Conservation (phyloP, 2,329 filamentous ascomycete genomes). For the Pseudonectria buxi region DNA sequence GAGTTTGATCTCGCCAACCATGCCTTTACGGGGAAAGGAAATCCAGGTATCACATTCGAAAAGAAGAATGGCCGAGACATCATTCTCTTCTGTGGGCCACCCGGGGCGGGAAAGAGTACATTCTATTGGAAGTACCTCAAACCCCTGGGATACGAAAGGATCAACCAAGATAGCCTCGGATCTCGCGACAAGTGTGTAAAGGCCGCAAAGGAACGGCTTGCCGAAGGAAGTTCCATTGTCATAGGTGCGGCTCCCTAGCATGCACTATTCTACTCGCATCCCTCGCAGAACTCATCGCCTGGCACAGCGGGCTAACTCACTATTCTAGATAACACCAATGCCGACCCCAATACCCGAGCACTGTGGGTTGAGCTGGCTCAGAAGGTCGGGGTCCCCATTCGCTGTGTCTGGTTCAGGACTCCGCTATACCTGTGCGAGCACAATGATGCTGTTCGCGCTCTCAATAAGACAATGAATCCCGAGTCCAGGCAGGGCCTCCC, state of each 20-base stretch:
- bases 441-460: constrained; percentile 76
- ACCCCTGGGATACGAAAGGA: constrained; percentile 70
- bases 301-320: constrained; percentile 8
- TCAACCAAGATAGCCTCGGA: constrained; percentile 89
- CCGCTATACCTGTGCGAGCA: constrained; percentile 66
- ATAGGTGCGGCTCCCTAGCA: constrained; percentile 60
- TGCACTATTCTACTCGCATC: too few species aligned
- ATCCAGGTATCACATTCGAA: constrained; percentile 36
- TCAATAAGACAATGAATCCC: constrained; percentile 69
- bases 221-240: constrained; percentile 61
- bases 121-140: constrained; percentile 77
- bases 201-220: constrained; percentile 59
- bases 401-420: constrained; percentile 80
- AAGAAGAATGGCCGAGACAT: constrained; percentile 65
- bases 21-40: constrained; percentile 24
- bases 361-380: constrained; percentile 72
- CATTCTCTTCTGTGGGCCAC: constrained; percentile 80
- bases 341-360: constrained; percentile 68
- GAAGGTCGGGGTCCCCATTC: constrained; percentile 65
- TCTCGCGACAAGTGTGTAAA: constrained; percentile 65
- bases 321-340: constrained; percentile 83
- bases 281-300: constrained; percentile 5
- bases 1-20: constrained; percentile 64
- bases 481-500: constrained; percentile 71
- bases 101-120: constrained; percentile 85